Evolutionary conservation across 2,329 filamentous ascomycete species (phyloP), one percentile per base, ranked within the genome.

Genomic region (Colletotrichum endophyticum): DNA sequence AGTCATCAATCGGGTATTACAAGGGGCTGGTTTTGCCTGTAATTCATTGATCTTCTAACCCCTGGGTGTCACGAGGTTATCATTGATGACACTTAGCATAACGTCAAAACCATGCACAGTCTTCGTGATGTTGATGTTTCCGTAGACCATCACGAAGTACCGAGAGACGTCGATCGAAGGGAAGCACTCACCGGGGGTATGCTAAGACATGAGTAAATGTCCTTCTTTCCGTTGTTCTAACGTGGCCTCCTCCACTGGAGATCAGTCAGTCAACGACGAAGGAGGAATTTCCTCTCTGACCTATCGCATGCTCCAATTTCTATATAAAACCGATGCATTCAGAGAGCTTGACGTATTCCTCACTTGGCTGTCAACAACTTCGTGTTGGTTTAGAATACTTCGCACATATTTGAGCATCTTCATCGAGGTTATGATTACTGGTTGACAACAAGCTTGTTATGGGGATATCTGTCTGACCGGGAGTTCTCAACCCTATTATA

Each of bases 251-350:
- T 49, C 19, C 1, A 8, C 6, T 5, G n/a, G n/a, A 13, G n/a
- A 53, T 53, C 44, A 25, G 12, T 4, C 4, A 13, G 44, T 8
- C n/a, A 13, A 22, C n/a, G n/a, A 53, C 44, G 2, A 53, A 53
- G n/a, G n/a, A 6, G 19, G 1, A 6, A n/a, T 44, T 6, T 0
- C 19, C 4, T 1, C 2, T 22, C 11, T 53, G n/a, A 22, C 12
- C 11, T 1, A 49, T 13, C n/a, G 44, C 44, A 44, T 49, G 11
- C 5, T 49, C 1, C 44, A 22, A 49, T 49, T 0, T 7, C 0
- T 22, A 4, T 49, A 22, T 22, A 3, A 49, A 22, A 1, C 11
- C 1, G 19, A 7, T 1, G 44, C 4, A 4, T n/a, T 22, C 44
- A 7, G 9, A 0, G 11, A 2, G n/a, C 44, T 22, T 13, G 2